These are phyloP conservation scores for Serendipita sp. DNA, from an alignment of 768 basidiomycete genomes.

Conservation along the genomic window DNA sequence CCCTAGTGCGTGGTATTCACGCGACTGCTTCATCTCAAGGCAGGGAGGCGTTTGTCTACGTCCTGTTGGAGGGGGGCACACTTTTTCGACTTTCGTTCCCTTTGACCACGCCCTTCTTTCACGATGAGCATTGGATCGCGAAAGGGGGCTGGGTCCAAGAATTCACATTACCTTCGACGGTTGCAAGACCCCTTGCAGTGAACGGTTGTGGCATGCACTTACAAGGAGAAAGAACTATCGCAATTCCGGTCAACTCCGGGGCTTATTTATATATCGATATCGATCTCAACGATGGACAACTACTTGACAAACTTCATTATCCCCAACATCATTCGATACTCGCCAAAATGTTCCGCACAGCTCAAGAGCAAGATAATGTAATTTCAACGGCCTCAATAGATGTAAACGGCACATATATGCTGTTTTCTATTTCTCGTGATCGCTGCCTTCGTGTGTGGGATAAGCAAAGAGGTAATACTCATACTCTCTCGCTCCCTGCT, in stretches of 20 bases:
- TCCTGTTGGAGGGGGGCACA: not conserved
- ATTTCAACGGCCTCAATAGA: not conserved
- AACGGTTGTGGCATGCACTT: not conserved
- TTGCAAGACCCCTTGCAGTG: not conserved
- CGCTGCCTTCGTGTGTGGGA: not conserved
- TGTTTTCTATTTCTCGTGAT: not conserved
- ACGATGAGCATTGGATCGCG: not conserved
- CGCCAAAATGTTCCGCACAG: not conserved
- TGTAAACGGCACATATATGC: not conserved
- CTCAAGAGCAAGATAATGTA: not conserved
- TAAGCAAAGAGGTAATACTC: not conserved
- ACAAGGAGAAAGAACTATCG: not conserved
- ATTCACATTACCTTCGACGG: slow-evolving; percentile 2
- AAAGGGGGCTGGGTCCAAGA: not conserved
- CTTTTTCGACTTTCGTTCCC: slow-evolving; percentile 1
- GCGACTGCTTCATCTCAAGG: not conserved
- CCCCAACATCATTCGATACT: slow-evolving; percentile 1
- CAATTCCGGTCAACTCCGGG: not conserved
- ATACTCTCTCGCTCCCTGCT: not conserved
- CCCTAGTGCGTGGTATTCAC: not conserved
- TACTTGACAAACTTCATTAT: not conserved
- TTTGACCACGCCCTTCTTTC: not conserved
- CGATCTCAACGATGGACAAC: not conserved
- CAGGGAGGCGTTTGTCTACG: not conserved
- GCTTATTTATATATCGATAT: not conserved